These are phyloP conservation scores for Dictyostelium citrinum DNA, from an alignment of 78 protist genomes.

Conservation along the genomic window DNA sequence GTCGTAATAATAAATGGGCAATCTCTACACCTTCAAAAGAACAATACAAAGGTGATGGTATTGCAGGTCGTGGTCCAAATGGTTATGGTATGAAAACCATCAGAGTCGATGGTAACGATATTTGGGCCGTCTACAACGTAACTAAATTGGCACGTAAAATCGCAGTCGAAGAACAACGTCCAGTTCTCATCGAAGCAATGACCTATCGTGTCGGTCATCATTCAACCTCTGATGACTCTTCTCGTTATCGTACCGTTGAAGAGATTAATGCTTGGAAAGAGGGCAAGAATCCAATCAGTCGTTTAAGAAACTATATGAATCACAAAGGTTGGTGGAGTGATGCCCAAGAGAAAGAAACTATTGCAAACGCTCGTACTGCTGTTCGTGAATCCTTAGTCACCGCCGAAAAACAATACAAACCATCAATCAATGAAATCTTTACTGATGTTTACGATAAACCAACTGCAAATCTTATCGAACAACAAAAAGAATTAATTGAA, in stretches of 20 bases:
- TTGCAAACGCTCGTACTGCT: constrained; percentile 9
- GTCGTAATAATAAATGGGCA: constrained; percentile 98
- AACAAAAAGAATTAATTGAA: constrained; percentile 68
- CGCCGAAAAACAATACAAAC: constrained; percentile 82
- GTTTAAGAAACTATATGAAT: constrained; percentile 37
- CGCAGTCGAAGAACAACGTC: constrained; percentile 73
- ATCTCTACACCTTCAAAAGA: constrained; percentile 96
- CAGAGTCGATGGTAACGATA: constrained; percentile 97
- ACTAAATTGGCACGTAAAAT: constrained; percentile 84
- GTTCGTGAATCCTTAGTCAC: constrained; percentile 39
- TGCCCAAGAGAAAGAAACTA: constrained; percentile 25
- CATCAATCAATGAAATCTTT: constrained; percentile 78
- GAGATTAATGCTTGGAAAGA: constrained; percentile 83
- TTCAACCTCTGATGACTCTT: constrained; percentile 95
- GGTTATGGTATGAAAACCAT: constrained; percentile 93
- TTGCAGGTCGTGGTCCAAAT: constrained; percentile 87
- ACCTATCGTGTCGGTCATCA: constrained; percentile 93
- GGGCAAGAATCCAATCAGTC: constrained; percentile 40
- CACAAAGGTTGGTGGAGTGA: constrained; percentile 76
- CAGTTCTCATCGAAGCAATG: constrained; percentile 92
- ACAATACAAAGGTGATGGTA: constrained; percentile 94
- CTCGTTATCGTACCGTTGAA: constrained; percentile 88
- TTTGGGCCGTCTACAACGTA: constrained; percentile 94
- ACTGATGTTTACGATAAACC: constrained; percentile 89
- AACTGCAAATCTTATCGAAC: constrained; percentile 70